phyloP scores from a whole-genome alignment of 179 eudicot species.

The Vitellaria paradoxa region DNA sequence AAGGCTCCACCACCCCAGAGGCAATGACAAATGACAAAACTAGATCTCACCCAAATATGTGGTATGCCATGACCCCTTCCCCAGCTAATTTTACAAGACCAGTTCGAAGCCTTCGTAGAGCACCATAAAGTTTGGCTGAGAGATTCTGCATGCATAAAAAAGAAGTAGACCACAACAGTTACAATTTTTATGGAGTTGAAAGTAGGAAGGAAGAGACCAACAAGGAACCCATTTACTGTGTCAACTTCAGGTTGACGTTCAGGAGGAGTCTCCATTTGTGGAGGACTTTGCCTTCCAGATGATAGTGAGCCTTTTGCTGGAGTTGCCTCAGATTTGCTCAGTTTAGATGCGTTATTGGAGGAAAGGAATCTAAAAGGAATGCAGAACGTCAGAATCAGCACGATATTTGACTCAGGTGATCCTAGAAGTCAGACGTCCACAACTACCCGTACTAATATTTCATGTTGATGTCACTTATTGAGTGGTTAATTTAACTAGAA shows the following conservation, averaged over 20 bases:
- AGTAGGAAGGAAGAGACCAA: neutral
- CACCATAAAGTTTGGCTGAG: constrained; percentile 57
- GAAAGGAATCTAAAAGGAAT: constrained; percentile 69
- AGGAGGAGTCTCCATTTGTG: constrained; percentile 33
- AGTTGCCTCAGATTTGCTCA: constrained; percentile 43
- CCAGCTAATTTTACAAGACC: constrained; percentile 58
- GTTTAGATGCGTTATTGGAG: constrained; percentile 39
- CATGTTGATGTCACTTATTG: neutral
- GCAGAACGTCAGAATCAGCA: neutral
- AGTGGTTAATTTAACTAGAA: neutral
- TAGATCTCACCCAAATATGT: constrained; percentile 64
- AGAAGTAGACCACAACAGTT: neutral
- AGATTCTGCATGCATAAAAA: constrained; percentile 39
- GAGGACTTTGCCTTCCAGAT: constrained; percentile 45
- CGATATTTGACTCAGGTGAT: neutral
- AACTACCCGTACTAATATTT: neutral
- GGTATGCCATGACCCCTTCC: constrained; percentile 62
- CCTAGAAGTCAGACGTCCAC: neutral
- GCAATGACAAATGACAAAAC: constrained; percentile 1
- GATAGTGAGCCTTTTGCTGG: constrained; percentile 51
- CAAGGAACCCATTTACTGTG: constrained; percentile 28
- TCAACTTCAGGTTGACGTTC: constrained; percentile 42
- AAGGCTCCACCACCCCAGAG: neutral
- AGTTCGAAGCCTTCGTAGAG: constrained; percentile 57
- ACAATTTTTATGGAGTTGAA: neutral